Conservation (phyloP, 257 asterid genomes). For the Datura wrightii region DNA sequence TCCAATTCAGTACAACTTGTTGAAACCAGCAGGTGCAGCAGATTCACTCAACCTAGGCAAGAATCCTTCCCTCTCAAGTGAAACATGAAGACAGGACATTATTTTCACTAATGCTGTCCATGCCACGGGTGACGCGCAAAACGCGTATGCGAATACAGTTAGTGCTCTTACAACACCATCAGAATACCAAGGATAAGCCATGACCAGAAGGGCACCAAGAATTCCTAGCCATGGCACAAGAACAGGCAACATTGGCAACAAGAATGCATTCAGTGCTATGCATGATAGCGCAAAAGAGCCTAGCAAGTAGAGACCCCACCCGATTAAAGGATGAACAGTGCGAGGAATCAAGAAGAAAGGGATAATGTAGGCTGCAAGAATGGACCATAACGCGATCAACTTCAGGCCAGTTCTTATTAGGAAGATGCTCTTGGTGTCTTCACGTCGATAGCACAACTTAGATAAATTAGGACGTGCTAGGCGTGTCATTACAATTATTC, state of each 20-base stretch:
- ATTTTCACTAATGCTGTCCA: conserved; percentile 61
- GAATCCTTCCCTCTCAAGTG: conserved; percentile 78
- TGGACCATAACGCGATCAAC: conserved; percentile 68
- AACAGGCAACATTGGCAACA: conserved; percentile 72
- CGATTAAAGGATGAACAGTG: conserved; percentile 79
- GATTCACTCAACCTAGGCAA: conserved; percentile 71
- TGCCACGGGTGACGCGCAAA: conserved; percentile 68
- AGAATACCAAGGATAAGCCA: conserved; percentile 88
- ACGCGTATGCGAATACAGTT: conserved; percentile 69
- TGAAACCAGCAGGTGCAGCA: conserved; percentile 58
- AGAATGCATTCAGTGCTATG: conserved; percentile 63
- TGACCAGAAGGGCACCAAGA: conserved; percentile 68
- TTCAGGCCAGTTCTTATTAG: conserved; percentile 67
- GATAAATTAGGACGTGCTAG: conserved; percentile 82
- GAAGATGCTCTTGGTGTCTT: conserved; percentile 57
- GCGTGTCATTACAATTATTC: conserved; percentile 65
- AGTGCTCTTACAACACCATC: conserved; percentile 82
- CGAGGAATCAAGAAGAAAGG: conserved; percentile 80
- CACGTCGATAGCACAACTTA: conserved; percentile 72
- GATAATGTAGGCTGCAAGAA: conserved; percentile 67
- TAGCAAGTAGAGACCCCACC: conserved; percentile 80
- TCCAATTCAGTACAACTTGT: conserved; percentile 64
- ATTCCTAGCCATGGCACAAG: conserved; percentile 71
- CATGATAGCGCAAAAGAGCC: conserved; percentile 68
- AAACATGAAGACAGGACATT: conserved; percentile 62